Conservation (phyloP, 306 rosid genomes). For the Cercis canadensis region DNA sequence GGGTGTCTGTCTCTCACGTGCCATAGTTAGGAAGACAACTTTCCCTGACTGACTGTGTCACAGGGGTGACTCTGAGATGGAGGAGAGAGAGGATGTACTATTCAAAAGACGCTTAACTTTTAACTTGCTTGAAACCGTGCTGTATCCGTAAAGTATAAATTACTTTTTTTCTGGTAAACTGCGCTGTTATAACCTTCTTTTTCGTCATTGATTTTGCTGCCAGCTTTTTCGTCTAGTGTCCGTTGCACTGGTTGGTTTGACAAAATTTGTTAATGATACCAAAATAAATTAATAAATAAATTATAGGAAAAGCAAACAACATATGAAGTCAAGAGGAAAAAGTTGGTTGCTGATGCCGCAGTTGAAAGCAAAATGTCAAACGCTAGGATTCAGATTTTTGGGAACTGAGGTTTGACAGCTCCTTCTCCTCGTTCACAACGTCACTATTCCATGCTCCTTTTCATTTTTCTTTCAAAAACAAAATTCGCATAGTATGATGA, state of each 20-base stretch:
- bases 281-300: conserved; percentile 5
- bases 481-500: neutral
- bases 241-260: conserved; percentile 54
- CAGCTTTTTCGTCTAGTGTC: conserved; percentile 49
- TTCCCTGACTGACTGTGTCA: no score
- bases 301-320: neutral
- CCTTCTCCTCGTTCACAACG: conserved; percentile 52
- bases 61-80: no score
- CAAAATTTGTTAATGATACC: conserved; percentile 43
- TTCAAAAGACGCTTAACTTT: no score
- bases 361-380: conserved; percentile 96
- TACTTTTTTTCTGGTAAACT: neutral
- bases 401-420: conserved; percentile 65
- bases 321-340: conserved; percentile 60
- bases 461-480: neutral
- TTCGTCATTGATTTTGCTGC: conserved; percentile 47
- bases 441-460: conserved; percentile 1
- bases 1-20: no score
- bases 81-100: no score
- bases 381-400: conserved; percentile 60
- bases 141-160: no score
- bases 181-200: conserved; percentile 1
- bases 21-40: no score
- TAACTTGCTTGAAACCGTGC: no score
- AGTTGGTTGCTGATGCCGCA: conserved; percentile 53